Percentiles rank a stretch among this genome's conserved stretches.
Evolutionary conservation across 2,329 filamentous ascomycete genomes (phyloP).

Genomic region (Xylaria sp.): DNA sequence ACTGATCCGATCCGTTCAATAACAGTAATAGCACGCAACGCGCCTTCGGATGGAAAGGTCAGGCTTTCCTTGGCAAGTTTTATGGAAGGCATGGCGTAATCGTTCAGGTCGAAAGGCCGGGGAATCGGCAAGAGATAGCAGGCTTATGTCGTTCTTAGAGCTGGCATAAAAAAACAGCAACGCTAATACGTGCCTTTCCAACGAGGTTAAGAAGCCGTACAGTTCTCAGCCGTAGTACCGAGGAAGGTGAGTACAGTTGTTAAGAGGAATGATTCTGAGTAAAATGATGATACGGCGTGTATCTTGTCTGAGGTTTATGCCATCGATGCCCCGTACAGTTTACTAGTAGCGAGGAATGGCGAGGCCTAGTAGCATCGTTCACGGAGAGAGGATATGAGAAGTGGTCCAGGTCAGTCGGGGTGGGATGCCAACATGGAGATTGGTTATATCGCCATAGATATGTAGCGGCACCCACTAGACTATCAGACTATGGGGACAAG

Average conservation of each 20-base stretch:
- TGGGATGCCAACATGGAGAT: slow-evolving; percentile 1
- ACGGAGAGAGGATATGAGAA: background rate
- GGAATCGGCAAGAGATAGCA: background rate
- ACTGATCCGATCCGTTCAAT: slow-evolving; percentile 77
- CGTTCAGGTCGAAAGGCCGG: background rate
- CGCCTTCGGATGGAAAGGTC: background rate
- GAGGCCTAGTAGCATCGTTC: background rate
- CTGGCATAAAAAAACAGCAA: background rate
- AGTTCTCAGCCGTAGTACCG: background rate
- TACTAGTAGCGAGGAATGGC: background rate
- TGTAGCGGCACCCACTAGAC: background rate
- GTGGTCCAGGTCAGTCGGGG: background rate
- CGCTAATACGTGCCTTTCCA: slow-evolving; percentile 1
- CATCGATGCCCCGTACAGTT: slow-evolving; percentile 2
- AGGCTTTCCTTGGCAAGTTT: slow-evolving; percentile 11
- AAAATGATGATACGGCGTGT: slow-evolving; percentile 7
- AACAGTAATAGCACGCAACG: slow-evolving; percentile 64
- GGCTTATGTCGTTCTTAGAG: slow-evolving; percentile 2
- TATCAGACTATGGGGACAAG: background rate
- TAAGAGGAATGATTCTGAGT: slow-evolving; percentile 1
- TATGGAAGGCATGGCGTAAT: background rate
- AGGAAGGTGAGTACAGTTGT: background rate
- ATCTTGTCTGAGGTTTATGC: slow-evolving; percentile 16
- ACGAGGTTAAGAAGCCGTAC: background rate
- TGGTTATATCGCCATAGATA: slow-evolving; percentile 6